Evolutionary conservation across 768 basidiomycete genomes (phyloP).

Genomic region (Lentinus tigrinus): DNA sequence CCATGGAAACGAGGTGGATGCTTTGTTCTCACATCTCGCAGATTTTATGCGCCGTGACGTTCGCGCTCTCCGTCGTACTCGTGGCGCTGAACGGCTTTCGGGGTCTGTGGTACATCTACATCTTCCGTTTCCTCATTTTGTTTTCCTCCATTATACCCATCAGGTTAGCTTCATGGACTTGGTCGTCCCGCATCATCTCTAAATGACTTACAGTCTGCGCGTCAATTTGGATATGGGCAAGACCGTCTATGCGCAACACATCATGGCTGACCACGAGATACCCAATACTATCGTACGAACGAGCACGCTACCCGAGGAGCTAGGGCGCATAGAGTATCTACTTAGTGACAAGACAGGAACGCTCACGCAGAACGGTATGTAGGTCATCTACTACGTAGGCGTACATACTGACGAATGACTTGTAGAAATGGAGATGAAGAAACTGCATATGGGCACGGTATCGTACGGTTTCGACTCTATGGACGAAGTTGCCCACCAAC

Average conservation of each 20-base stretch:
- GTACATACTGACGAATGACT: not conserved
- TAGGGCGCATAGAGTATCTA: slow-evolving; percentile 93
- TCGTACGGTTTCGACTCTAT: slow-evolving; percentile 97
- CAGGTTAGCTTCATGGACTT: slow-evolving; percentile 53
- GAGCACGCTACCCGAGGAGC: slow-evolving; percentile 95
- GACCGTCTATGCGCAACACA: slow-evolving; percentile 94
- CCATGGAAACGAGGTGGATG: not conserved
- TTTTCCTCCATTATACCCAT: slow-evolving; percentile 99
- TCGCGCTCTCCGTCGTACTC: slow-evolving; percentile 84
- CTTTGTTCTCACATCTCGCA: slow-evolving; percentile 29
- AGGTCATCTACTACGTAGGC: not conserved
- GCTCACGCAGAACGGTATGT: slow-evolving; percentile 89
- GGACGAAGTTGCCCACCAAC: slow-evolving; percentile 95
- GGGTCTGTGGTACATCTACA: slow-evolving; percentile 93
- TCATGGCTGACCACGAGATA: slow-evolving; percentile 91
- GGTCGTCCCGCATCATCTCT: not conserved
- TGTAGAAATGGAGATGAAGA: slow-evolving; percentile 99
- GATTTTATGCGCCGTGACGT: slow-evolving; percentile 95
- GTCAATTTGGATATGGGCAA: slow-evolving; percentile 99
- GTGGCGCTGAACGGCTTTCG: slow-evolving; percentile 97
- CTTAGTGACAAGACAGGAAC: slow-evolving; percentile 98
- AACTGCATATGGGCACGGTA: slow-evolving; percentile 98
- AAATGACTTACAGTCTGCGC: slow-evolving; percentile 62
- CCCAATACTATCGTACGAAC: slow-evolving; percentile 95
- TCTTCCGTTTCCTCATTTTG: slow-evolving; percentile 94